These are phyloP conservation scores for Aechmea fasciata DNA, from an alignment of 176 grass and related monocot species.

Conservation along the genomic window DNA sequence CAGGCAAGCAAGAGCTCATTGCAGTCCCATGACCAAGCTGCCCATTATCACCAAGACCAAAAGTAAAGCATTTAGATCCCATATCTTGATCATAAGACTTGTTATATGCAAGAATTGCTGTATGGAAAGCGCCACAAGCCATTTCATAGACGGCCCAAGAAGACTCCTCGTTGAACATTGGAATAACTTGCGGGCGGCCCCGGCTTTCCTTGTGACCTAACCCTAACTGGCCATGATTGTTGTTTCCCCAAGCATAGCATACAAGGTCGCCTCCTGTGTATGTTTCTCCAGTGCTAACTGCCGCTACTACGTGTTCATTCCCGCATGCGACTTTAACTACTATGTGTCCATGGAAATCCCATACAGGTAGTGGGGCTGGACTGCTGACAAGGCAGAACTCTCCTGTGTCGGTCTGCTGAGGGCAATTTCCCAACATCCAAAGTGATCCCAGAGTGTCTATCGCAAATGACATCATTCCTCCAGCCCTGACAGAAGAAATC, in stretches of 20 bases:
- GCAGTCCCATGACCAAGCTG: constrained; percentile 93
- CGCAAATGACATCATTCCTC: constrained; percentile 98
- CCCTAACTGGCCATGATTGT: constrained; percentile 83
- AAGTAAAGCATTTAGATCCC: constrained; percentile 88
- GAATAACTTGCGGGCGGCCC: constrained; percentile 47
- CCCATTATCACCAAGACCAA: constrained; percentile 82
- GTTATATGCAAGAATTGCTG: constrained; percentile 68
- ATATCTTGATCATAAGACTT: constrained; percentile 69
- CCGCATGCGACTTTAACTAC: constrained; percentile 92
- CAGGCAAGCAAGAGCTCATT: constrained; percentile 43
- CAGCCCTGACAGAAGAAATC: constrained; percentile 78
- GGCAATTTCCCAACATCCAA: constrained; percentile 95
- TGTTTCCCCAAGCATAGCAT: constrained; percentile 88
- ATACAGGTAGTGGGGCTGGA: constrained; percentile 58
- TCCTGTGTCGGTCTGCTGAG: constrained; percentile 51
- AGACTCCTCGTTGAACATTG: constrained; percentile 52
- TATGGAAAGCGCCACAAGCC: constrained; percentile 82
- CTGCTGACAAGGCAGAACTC: constrained; percentile 44
- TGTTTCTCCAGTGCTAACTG: constrained; percentile 60
- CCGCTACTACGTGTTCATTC: constrained; percentile 93
- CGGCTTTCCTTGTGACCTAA: constrained; percentile 73
- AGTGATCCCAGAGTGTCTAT: constrained; percentile 85
- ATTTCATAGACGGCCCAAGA: constrained; percentile 94
- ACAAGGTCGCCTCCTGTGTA: constrained; percentile 57
- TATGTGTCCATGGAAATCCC: constrained; percentile 80